Conservation (phyloP, 345 rosid genomes). For the Kandelia obovata region DNA sequence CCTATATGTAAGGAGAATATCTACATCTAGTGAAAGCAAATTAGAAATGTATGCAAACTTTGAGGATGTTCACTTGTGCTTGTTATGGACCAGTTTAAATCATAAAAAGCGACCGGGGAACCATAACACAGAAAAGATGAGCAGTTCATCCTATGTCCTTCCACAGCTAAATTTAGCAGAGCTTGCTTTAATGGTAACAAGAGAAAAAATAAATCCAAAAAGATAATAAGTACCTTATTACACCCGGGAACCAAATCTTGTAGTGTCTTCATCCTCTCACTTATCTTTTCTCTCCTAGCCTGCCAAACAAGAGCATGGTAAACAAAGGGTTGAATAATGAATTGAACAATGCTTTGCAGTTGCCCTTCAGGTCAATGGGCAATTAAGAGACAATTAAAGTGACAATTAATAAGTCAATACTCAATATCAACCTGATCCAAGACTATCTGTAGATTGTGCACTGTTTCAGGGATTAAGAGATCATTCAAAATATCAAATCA, state of each 20-base stretch:
- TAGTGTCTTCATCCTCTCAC: conserved; percentile 86
- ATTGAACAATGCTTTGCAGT: neutral
- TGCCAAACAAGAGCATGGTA: conserved; percentile 14
- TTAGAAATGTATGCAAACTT: neutral
- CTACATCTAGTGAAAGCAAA: neutral
- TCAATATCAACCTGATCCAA: neutral
- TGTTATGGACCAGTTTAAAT: neutral
- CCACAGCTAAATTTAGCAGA: neutral
- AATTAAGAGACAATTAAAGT: neutral
- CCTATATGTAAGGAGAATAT: neutral
- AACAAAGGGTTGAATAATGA: conserved; percentile 3
- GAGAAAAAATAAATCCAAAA: conserved; percentile 2
- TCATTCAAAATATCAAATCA: conserved; percentile 13
- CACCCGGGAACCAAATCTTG: conserved; percentile 94
- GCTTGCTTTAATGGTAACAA: neutral
- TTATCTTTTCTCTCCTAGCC: conserved; percentile 92
- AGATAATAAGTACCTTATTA: conserved; percentile 49
- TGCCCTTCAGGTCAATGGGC: neutral
- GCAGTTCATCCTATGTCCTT: neutral
- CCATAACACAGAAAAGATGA: neutral
- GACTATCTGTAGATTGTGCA: neutral
- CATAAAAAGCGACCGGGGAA: neutral
- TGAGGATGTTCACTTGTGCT: neutral
- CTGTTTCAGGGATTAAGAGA: neutral
- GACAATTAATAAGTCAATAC: neutral